Conservation (phyloP, 2,329 filamentous ascomycete species). For the Cryphonectria japonica region DNA sequence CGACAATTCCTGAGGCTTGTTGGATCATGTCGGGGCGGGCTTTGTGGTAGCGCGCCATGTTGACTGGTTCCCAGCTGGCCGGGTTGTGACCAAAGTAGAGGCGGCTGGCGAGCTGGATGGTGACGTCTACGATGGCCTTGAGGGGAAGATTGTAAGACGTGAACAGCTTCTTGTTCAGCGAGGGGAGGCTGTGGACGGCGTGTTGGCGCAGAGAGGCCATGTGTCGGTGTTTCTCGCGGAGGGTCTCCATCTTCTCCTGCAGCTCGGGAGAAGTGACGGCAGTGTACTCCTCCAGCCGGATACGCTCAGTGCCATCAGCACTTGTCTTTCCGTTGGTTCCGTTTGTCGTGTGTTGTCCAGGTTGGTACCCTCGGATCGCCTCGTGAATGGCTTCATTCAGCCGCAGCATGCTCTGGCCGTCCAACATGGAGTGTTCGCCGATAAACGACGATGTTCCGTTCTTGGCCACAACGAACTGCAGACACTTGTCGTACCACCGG, state of each 20-base stretch:
- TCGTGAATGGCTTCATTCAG: constrained; percentile 28
- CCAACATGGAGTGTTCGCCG: constrained; percentile 34
- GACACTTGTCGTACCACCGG: constrained; percentile 36
- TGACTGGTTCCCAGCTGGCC: constrained; percentile 32
- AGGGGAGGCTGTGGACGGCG: constrained; percentile 19
- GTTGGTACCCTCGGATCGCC: constrained; percentile 23
- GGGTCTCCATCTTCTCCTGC: constrained; percentile 18
- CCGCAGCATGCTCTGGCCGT: constrained; percentile 29
- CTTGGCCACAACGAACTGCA: constrained; percentile 33
- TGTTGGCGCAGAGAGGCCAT: constrained; percentile 30
- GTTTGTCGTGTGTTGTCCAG: neutral
- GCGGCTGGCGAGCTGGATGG: constrained; percentile 32
- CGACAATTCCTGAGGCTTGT: constrained; percentile 27
- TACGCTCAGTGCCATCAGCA: too few relatives aligned
- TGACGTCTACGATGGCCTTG: constrained; percentile 31
- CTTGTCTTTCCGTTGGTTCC: neutral
- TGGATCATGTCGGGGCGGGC: constrained; percentile 33
- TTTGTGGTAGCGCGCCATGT: constrained; percentile 33
- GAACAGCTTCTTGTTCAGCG: constrained; percentile 26
- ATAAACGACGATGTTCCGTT: constrained; percentile 34
- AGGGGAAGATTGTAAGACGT: constrained; percentile 20
- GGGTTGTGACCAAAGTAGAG: constrained; percentile 33
- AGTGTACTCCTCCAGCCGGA: neutral
- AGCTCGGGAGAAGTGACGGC: constrained; percentile 24
- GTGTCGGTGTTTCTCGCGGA: constrained; percentile 12